phyloP scores from a whole-genome alignment of 2,329 filamentous ascomycete species.

The Colletotrichum sojae region DNA sequence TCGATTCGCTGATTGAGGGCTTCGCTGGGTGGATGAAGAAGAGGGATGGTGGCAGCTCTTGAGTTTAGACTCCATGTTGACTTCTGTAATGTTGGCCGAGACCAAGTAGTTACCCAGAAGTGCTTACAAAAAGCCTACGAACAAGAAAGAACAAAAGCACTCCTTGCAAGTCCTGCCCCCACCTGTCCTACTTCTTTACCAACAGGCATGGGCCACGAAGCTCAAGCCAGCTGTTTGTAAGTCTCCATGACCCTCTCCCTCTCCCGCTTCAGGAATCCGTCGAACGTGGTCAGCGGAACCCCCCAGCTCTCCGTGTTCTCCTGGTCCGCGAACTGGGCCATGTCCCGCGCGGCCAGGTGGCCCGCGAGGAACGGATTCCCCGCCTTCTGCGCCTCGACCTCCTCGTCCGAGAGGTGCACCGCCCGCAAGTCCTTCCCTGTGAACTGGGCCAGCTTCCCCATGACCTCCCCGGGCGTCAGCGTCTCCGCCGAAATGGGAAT shows the following conservation, averaged over 20 bases:
- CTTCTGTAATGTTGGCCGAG: too few species aligned
- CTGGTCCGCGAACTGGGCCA: conserved; percentile 54
- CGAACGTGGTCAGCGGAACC: conserved; percentile 58
- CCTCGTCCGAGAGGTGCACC: conserved; percentile 56
- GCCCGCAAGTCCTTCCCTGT: conserved; percentile 53
- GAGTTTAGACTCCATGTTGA: too few species aligned
- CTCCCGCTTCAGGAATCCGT: conserved; percentile 59
- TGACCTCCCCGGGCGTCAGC: conserved; percentile 52
- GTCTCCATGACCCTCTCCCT: conserved; percentile 49
- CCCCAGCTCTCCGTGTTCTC: conserved; percentile 53
- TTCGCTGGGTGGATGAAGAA: conserved; percentile 54
- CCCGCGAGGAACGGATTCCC: conserved; percentile 55
- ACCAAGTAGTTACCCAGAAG: not conserved
- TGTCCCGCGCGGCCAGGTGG: conserved; percentile 54
- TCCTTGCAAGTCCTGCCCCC: too few species aligned
- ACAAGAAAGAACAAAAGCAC: not conserved
- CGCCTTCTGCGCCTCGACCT: conserved; percentile 52
- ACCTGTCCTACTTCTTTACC: too few species aligned
- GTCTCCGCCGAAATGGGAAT: conserved; percentile 59
- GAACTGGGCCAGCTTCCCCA: conserved; percentile 52
- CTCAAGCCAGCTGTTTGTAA: conserved; percentile 38
- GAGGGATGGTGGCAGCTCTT: too few species aligned
- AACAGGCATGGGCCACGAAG: too few species aligned
- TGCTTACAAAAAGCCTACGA: not conserved
- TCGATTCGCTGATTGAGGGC: conserved; percentile 53